Evolutionary conservation across 306 rosid genomes (phyloP), one percentile per base, ranked within the genome.

Genomic region (Albizia julibrissin): DNA sequence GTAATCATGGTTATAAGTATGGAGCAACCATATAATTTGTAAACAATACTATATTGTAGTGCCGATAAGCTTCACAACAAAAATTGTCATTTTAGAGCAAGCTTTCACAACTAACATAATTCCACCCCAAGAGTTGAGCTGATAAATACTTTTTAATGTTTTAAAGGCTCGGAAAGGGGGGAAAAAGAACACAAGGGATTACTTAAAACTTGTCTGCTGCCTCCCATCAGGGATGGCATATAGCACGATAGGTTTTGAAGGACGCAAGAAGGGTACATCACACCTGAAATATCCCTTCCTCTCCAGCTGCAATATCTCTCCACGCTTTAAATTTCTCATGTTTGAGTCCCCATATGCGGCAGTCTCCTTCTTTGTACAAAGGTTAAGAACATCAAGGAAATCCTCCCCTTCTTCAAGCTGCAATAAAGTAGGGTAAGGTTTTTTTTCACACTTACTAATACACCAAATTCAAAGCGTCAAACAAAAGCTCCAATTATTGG

Each of bases 341-440:
- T 95, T 92, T 54, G 98, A 81, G 68, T 95, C 98, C 74, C 96
- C 97, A 62, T 92, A 83, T 18, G 98, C 98, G n/a, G 87, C 19
- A 1, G 85, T 91, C 83, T 93, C 97, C 89, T 67, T 92, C 77
- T 90, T 92, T 0, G 99, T 95, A 76, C 90, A 89, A 2, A 97
- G 99, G 73, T 93, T 93, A 58, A 95, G 58, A 46, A 88, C 99
- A 74, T 91, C 92, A 42, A 87, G 18, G 68, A 93, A 92, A 74
- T 93, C 97, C 84, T 93, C 99, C 15, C 90, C 96, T 86, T 93
- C 97, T 72, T 95, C 98, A 62, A 95, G 91, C 99, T 95, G 91
- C 87, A 91, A 87, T 46, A 81, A 77, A 73, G 68, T 68, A 46
- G 76, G 49, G 34, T 22, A 73, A 21, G 50, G n/a, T 37, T 58